These are phyloP conservation scores for Harringtonia lauricola DNA, from an alignment of 2,329 filamentous ascomycete species.

Conservation along the genomic window DNA sequence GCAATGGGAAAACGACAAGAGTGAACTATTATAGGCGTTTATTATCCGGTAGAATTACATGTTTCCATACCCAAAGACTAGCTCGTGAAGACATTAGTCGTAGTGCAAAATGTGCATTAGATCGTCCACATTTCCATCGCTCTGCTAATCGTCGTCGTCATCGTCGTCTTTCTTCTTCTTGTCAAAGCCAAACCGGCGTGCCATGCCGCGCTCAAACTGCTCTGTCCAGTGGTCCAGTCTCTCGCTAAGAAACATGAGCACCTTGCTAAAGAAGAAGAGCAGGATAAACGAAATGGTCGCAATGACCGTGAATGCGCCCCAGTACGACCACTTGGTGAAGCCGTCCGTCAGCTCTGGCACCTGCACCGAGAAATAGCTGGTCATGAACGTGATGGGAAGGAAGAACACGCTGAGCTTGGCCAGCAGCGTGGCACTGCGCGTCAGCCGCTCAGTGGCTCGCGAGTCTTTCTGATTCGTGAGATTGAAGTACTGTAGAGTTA, in stretches of 20 bases:
- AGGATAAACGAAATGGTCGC: constrained; percentile 46
- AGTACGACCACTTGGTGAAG: constrained; percentile 56
- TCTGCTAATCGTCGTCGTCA: too few species aligned
- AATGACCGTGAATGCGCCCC: constrained; percentile 55
- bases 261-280: constrained; percentile 40
- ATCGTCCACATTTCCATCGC: too few species aligned
- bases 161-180: too few species aligned
- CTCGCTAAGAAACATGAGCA: constrained; percentile 35
- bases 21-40: too few species aligned
- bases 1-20: too few species aligned
- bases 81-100: too few species aligned
- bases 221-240: constrained; percentile 22
- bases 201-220: background rate
- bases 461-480: constrained; percentile 68
- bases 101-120: too few species aligned
- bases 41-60: too few species aligned
- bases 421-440: constrained; percentile 58
- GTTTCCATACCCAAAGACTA: too few species aligned
- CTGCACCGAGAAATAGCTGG: constrained; percentile 61
- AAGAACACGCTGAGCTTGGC: constrained; percentile 69
- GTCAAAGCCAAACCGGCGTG: too few species aligned
- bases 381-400: constrained; percentile 64
- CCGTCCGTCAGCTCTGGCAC: constrained; percentile 41
- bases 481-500: constrained; percentile 54
- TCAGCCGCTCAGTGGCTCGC: constrained; percentile 58